phyloP scores from a whole-genome alignment of 192 early-diverging fungal genomes.

The Irineochytrium annulatum region DNA sequence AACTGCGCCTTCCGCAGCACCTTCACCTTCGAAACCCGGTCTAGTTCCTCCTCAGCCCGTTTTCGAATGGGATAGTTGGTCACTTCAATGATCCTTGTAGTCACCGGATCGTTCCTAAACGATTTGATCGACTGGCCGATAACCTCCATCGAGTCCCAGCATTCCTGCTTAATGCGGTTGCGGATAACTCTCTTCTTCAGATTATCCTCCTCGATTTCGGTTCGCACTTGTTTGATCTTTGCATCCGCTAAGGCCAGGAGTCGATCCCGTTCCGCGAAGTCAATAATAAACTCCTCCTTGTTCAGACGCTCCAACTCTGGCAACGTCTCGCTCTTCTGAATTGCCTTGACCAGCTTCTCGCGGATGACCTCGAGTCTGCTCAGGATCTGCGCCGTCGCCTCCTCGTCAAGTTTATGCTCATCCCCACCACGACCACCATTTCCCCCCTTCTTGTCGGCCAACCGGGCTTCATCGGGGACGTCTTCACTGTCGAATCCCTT shows the following conservation, averaged over 20 bases:
- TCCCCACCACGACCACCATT: too few species aligned
- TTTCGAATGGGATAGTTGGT: slow-evolving; percentile 48
- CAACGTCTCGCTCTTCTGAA: slow-evolving; percentile 42
- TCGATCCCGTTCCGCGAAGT: slow-evolving; percentile 48
- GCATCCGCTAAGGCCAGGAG: slow-evolving; percentile 32
- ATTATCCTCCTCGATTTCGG: slow-evolving; percentile 43
- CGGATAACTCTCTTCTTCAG: slow-evolving; percentile 42
- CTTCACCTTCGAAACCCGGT: slow-evolving; percentile 26
- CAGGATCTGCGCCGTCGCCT: neutral
- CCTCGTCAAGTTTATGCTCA: too few species aligned
- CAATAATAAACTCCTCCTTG: slow-evolving; percentile 48
- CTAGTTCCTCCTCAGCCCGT: slow-evolving; percentile 19
- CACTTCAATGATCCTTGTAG: slow-evolving; percentile 28
- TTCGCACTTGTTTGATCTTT: slow-evolving; percentile 28
- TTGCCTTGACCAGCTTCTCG: slow-evolving; percentile 34
- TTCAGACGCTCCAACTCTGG: slow-evolving; percentile 40
- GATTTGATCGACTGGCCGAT: slow-evolving; percentile 46
- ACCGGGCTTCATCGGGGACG: too few species aligned
- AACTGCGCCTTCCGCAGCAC: slow-evolving; percentile 36
- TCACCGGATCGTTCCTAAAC: slow-evolving; percentile 40
- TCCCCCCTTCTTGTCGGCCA: too few species aligned
- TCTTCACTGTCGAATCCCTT: too few species aligned
- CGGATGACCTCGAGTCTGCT: slow-evolving; percentile 27
- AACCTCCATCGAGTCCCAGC: slow-evolving; percentile 53
- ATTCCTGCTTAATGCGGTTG: slow-evolving; percentile 47